Base-by-base conservation (phyloP, 257 asterid genomes). In the Solanum virginianum region DNA sequence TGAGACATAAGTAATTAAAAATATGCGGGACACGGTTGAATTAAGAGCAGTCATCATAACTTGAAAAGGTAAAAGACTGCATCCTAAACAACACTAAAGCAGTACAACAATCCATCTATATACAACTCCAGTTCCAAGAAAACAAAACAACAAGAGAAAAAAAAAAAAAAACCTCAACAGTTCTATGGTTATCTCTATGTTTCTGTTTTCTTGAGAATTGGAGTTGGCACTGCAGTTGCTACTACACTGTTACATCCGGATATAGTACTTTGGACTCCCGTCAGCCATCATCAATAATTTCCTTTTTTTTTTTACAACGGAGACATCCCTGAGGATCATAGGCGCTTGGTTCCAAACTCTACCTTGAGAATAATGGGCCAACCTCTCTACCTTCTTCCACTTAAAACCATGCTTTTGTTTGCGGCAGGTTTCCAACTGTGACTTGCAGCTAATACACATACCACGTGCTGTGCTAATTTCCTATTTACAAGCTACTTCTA, bases 401-500 rank as follows among this genome's bases (percentile, higher is more conserved):
- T 74, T 8, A 74, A 74, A 22, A 24, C 14, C 5, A 49, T 9
- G 62, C 10, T 75, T 75, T 49, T 75, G 8, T 14, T 4, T 7
- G 41, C 1, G 0, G 59, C 39, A 45, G 17, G 3, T 14, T 72
- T n/a, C 9, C 9, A 72, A 45, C 17, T 3, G 39, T 47, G 81
- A 22, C 20, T 0, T 24, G 62, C 24, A 0, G 15, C 22, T 24
- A 49, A 14, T 75, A 14, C 41, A 75, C 45, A 49, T 20, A 15
- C 12, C 43, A 75, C 1, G 14, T 45, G 59, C 43, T 49, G 32
- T 16, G 6, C 81, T 49, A 75, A 26, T 51, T 77, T 15, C 82
- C 15, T 79, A 79, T 79, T 51, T 79, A 79, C 99, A 94, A 53
- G 65, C 49, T 79, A 26, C 59, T 53, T 17, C 11, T 26, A 17